Base-by-base conservation (phyloP, 108 stramenopile genomes). In the Licmophora abbreviata region DNA sequence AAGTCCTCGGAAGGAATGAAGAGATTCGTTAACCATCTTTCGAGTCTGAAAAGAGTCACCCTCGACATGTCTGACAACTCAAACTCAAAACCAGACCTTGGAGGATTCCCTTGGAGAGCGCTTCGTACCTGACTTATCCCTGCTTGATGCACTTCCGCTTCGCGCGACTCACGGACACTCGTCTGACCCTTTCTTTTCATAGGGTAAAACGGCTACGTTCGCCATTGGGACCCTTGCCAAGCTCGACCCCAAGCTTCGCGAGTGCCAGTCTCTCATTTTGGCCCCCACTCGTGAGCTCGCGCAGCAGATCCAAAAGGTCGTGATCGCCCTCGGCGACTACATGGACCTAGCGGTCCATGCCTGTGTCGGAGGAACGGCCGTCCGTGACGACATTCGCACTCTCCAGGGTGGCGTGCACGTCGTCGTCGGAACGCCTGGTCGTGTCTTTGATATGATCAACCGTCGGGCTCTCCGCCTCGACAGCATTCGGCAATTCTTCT, bases 381-480 rank as follows among this genome's bases (percentile, higher is more conserved):
- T 99, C 46, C 95, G 99, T 64, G 96, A 99, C 42, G 99, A 99
- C 79, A 98, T 98, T 59, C 93, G 94, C 42, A 97, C 92, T 56
- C 94, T 99, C 41, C 90, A 96, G 67, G 76, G 64, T 34, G 99
- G 99, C 58, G 99, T 99, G 18, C 99, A 99, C 64, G 76, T 98
- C 31, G 97, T 99, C 15, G 96, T 97, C 41, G 99, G 99, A 42
- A 99, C 99, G 25, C 99, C 99, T 17, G 99, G 99, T 43, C 96
- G 99, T 65, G 97, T 99, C 40, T 95, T 74, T 63, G 99, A 99
- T 71, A 97, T 99, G 99, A 98, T 99, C 77, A 92, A 94, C 74
- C 90, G 99, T 59, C 81, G 96, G 28, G 96, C 96, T 42, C 83
- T 99, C 29, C 72, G 88, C 48, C 57, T 96, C 46, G 94, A 96